A percentile compares a stretch with the other conserved stretches of the same genome.
These are phyloP conservation scores for Hymenoscyphus scutula DNA, from an alignment of 2,329 filamentous ascomycete genomes.

Conservation along the genomic window DNA sequence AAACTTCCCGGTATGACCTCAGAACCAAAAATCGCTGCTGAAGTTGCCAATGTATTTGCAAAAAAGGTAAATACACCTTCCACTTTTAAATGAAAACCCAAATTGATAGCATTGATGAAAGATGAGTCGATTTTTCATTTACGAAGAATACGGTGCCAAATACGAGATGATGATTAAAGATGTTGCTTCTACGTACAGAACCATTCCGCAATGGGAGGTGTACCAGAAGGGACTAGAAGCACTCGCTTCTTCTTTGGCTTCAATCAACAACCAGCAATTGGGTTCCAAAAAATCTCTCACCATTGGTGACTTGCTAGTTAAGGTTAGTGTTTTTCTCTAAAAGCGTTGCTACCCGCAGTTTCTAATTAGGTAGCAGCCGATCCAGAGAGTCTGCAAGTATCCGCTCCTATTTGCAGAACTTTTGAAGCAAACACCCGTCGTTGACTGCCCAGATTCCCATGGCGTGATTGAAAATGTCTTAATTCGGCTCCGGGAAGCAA, in stretches of 20 bases:
- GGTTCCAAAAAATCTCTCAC: slow-evolving; percentile 73
- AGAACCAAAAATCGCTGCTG: slow-evolving; percentile 57
- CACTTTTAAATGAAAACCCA: neutral
- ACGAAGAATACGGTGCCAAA: slow-evolving; percentile 88
- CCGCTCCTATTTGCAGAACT: slow-evolving; percentile 83
- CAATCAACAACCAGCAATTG: slow-evolving; percentile 61
- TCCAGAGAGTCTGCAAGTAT: slow-evolving; percentile 90
- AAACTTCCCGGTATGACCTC: slow-evolving; percentile 51
- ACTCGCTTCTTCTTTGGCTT: slow-evolving; percentile 70
- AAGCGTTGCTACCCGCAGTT: slow-evolving; percentile 9
- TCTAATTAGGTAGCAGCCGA: slow-evolving; percentile 57
- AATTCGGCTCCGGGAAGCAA: slow-evolving; percentile 69
- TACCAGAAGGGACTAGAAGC: slow-evolving; percentile 86
- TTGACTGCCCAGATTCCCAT: slow-evolving; percentile 81
- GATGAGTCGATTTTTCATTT: slow-evolving; percentile 80
- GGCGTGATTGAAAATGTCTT: slow-evolving; percentile 74
- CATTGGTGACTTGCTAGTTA: slow-evolving; percentile 83
- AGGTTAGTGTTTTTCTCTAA: slow-evolving; percentile 50
- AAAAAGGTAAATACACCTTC: slow-evolving; percentile 48
- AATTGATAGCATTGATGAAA: slow-evolving; percentile 38
- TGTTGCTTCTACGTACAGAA: slow-evolving; percentile 64
- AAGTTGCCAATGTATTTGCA: slow-evolving; percentile 60
- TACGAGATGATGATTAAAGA: slow-evolving; percentile 84
- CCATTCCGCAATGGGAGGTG: slow-evolving; percentile 69
- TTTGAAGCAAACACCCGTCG: slow-evolving; percentile 76